Evolutionary conservation across 768 basidiomycete species (phyloP).

Genomic region (Leccinellum rugosiceps): DNA sequence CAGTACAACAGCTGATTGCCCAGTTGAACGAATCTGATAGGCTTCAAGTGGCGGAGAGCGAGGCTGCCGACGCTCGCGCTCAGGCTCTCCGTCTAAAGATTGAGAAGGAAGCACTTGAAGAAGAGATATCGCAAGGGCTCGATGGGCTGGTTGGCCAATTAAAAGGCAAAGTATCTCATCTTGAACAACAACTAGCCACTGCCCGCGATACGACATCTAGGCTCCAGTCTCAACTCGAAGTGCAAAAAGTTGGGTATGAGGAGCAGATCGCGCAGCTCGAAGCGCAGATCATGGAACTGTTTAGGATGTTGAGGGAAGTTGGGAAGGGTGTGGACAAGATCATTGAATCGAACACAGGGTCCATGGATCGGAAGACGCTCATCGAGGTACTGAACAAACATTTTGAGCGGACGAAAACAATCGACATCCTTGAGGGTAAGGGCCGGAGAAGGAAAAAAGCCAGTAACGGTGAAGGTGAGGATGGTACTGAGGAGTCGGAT

Average conservation of each 20-base stretch:
- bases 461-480: constrained; percentile 33
- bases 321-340: constrained; percentile 75
- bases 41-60: constrained; percentile 73
- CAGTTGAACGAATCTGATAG: constrained; percentile 90
- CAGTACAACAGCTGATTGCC: constrained; percentile 83
- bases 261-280: constrained; percentile 87
- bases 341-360: constrained; percentile 53
- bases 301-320: constrained; percentile 88
- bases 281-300: constrained; percentile 89
- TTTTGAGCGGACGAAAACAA: constrained; percentile 79
- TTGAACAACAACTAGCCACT: constrained; percentile 75
- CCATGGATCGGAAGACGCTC: constrained; percentile 78
- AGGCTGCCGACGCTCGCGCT: constrained; percentile 65
- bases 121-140: constrained; percentile 74
- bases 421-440: constrained; percentile 80
- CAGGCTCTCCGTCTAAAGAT: constrained; percentile 62
- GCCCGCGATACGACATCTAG: constrained; percentile 76
- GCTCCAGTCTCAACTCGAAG: constrained; percentile 73
- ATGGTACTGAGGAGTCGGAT: constrained; percentile 38
- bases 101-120: constrained; percentile 81
- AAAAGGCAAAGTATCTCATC: constrained; percentile 61
- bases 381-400: constrained; percentile 79
- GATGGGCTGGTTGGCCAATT: constrained; percentile 84
- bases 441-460: constrained; percentile 30
- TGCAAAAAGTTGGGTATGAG: constrained; percentile 77